Base-by-base conservation (phyloP, 306 rosid species). In the Cicer judaicum region DNA sequence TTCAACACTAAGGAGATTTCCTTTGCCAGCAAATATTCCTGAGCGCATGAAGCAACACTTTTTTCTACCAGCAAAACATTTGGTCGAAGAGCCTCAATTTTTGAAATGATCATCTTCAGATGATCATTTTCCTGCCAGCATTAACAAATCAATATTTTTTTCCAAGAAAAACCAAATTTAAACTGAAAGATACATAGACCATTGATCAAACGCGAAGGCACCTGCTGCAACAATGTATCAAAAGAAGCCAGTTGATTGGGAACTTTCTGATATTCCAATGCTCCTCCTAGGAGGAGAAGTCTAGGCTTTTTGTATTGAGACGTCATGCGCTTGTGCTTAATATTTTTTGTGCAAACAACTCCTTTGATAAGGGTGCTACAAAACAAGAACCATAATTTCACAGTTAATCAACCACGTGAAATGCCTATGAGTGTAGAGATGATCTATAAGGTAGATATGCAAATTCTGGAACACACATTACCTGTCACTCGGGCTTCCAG, bases 311-410 rank as follows among this genome's bases (percentile, higher is more conserved):
- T 90, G 90, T 88, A 94, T 75, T 88, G 97, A 11, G 99, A 88
- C 49, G 91, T 90, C 99, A 94, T 94, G 81, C 99, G 97, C 85
- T 94, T 94, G 84, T 94, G 99, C 91, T 87, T 94, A 79, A 94
- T 89, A 82, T 87, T 94, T 85, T 94, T 94, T 43, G 99, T 94
- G 79, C 99, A 94, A 69, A 90, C 96, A 34, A 94, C 93, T 74
- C 97, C 99, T 80, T 89, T 94, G 43, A 92, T 68, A 57, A 92
- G 78, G 36, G 90, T 82, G 80, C 99, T 94, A 90, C 89, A 86
- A 14, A 71, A 76, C 73, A 60, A 54, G 42, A 77, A 79, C 24
- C 65, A 81, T 19, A 60, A 81, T 43, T 64, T 49, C 53, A 66
- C 24, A 21, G 68, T 65, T 19, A 79, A 81, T 44, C 36, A 79